Evolutionary conservation across 352 stramenopile species (phyloP), one percentile per base, ranked within the genome.

Genomic region (Phytopythium delawarense): DNA sequence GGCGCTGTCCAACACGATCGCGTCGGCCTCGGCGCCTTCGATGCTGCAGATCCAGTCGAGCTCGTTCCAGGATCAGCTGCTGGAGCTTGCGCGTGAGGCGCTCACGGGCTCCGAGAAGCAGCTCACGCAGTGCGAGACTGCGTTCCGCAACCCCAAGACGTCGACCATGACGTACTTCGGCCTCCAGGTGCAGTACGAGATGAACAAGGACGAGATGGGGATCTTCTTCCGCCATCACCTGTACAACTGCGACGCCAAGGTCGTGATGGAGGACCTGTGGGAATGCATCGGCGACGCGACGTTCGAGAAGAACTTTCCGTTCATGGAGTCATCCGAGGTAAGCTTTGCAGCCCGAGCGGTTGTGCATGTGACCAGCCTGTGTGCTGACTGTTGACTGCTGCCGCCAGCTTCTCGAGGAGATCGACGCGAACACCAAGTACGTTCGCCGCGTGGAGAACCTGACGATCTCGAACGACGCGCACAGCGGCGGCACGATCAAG

Each of bases 161-260:
- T 87, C 84, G 7, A 94, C 86, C 32, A 96, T 96, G 84, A 92
- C 82, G 28, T 96, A 96, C 72, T 93, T 96, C 62, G 87, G 87
- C 6, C 69, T 96, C 34, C 79, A 93, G 55, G 87, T 96, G 44
- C 87, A 96, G 69, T 96, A 96, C 62, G 87, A 96, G 46, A 92
- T 94, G 75, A 81, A 74, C 61, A 92, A 93, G 68, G 83, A 91
- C 50, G 84, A 92, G 61, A 89, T 94, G 83, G 76, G 79, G 21
- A 92, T 96, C 61, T 96, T 88, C 64, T 93, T 93, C 71, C 83
- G 85, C 34, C 84, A 94, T 60, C 82, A 91, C 63, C 74, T 96
- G 16, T 92, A 89, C 66, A 87, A 88, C 57, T 87, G 84, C 64
- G 85, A 89, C 61, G 74, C 84, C 45, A 78, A 53, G n/a, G 54